phyloP scores from a whole-genome alignment of 1,284 basidiomycete genomes.

The Boletus mariae region DNA sequence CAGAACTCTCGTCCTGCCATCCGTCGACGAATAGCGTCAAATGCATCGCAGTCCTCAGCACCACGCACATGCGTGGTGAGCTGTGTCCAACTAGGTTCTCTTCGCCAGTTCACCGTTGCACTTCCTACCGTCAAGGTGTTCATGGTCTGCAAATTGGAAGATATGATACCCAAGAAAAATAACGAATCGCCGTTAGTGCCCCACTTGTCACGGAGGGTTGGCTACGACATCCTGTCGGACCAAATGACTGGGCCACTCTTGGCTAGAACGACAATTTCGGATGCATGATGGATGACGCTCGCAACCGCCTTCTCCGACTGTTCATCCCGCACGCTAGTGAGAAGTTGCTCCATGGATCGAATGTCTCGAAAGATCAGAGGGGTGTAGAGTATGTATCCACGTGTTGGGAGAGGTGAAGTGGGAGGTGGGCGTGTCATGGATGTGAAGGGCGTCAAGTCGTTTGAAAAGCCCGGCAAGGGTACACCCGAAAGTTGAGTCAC shows the following conservation, averaged over 20 bases:
- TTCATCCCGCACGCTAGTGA: background rate
- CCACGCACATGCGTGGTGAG: too few relatives aligned
- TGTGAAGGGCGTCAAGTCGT: slow-evolving; percentile 29
- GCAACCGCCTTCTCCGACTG: background rate
- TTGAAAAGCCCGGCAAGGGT: slow-evolving; percentile 10
- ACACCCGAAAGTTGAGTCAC: background rate
- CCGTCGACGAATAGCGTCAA: too few relatives aligned
- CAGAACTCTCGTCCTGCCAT: too few relatives aligned
- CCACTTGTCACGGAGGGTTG: background rate
- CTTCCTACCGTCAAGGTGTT: too few relatives aligned
- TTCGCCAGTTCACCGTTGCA: too few relatives aligned
- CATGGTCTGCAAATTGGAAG: too few relatives aligned
- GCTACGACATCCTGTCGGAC: background rate
- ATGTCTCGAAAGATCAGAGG: background rate
- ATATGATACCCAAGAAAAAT: too few relatives aligned
- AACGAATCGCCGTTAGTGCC: too few relatives aligned
- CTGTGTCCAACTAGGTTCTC: too few relatives aligned
- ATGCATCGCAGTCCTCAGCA: too few relatives aligned
- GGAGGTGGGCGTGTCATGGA: slow-evolving; percentile 9
- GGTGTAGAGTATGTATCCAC: slow-evolving; percentile 33
- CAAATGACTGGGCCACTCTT: background rate
- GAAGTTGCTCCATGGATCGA: background rate
- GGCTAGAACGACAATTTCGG: background rate
- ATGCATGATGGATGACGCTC: background rate
- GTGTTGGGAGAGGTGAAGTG: slow-evolving; percentile 19